Percentiles rank a stretch among this genome's conserved stretches.
Evolutionary conservation across 495 filamentous ascomycete genomes (phyloP).

Genomic region (Letharia lupina): DNA sequence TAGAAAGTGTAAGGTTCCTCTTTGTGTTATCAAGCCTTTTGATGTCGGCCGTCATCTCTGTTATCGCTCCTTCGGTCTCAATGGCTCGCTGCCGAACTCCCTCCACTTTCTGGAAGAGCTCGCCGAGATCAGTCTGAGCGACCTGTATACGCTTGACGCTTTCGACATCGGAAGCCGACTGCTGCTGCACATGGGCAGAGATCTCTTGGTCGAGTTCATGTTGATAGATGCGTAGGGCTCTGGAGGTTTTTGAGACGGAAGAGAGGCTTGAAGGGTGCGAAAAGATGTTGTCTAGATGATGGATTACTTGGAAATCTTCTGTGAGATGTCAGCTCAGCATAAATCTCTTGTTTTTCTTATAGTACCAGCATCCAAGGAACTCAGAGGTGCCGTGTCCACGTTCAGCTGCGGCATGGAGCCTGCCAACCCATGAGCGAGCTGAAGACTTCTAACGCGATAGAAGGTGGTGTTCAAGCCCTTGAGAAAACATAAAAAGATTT

Average conservation of each 20-base stretch:
- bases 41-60: constrained; percentile 98
- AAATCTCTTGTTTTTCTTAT: not conserved
- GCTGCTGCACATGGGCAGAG: constrained; percentile 61
- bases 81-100: constrained; percentile 81
- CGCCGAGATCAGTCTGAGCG: constrained; percentile 79
- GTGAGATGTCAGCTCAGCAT: constrained; percentile 23
- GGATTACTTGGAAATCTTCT: constrained; percentile 92
- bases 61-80: constrained; percentile 90
- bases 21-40: constrained; percentile 96
- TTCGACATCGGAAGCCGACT: constrained; percentile 78
- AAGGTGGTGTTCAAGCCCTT: not conserved
- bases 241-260: constrained; percentile 62
- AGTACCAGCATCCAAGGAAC: constrained; percentile 24
- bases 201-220: constrained; percentile 81
- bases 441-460: not conserved
- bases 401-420: constrained; percentile 25
- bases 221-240: constrained; percentile 65
- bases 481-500: not conserved
- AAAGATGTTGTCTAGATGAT: constrained; percentile 90
- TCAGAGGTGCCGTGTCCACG: constrained; percentile 18
- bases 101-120: constrained; percentile 93
- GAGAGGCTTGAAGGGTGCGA: constrained; percentile 81
- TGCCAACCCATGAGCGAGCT: not conserved
- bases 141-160: constrained; percentile 82
- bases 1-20: constrained; percentile 88